Percentiles rank a stretch among this genome's conserved stretches.
Evolutionary conservation across 2,329 filamentous ascomycete species (phyloP).

Genomic region (Aspergillus candidus): DNA sequence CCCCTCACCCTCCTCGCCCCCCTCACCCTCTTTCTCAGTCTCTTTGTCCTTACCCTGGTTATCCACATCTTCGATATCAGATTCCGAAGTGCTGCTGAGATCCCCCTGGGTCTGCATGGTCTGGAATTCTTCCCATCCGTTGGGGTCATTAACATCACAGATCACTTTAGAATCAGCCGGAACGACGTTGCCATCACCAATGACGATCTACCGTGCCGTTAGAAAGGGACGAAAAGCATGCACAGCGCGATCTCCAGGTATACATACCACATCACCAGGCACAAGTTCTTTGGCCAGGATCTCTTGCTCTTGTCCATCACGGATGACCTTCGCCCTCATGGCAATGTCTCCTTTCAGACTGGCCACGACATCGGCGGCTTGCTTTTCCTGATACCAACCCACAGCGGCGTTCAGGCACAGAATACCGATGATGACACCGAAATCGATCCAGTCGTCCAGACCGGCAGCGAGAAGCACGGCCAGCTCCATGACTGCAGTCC

Average conservation of each 20-base stretch:
- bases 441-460: constrained; percentile 69
- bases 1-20: constrained; percentile 11
- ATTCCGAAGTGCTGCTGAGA: constrained; percentile 45
- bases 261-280: constrained; percentile 66
- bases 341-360: constrained; percentile 73
- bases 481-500: constrained; percentile 58
- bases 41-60: constrained; percentile 33
- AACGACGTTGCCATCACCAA: constrained; percentile 66
- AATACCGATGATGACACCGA: constrained; percentile 73
- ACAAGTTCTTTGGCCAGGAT: constrained; percentile 67
- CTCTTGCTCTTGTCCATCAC: constrained; percentile 59
- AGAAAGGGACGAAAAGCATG: constrained; percentile 9
- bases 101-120: constrained; percentile 58
- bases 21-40: constrained; percentile 45
- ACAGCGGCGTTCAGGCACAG: constrained; percentile 67
- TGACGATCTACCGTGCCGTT: constrained; percentile 48
- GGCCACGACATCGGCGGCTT: constrained; percentile 70
- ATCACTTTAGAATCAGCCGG: constrained; percentile 66
- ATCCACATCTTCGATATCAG: constrained; percentile 46
- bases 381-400: constrained; percentile 77
- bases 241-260: background rate
- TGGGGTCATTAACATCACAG: constrained; percentile 62
- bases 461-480: constrained; percentile 68
- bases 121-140: constrained; percentile 62
- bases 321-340: constrained; percentile 63